Percentiles rank a stretch among this genome's conserved stretches.
Evolutionary conservation across 768 basidiomycete genomes (phyloP).

Genomic region (Ephemerocybe angulata): DNA sequence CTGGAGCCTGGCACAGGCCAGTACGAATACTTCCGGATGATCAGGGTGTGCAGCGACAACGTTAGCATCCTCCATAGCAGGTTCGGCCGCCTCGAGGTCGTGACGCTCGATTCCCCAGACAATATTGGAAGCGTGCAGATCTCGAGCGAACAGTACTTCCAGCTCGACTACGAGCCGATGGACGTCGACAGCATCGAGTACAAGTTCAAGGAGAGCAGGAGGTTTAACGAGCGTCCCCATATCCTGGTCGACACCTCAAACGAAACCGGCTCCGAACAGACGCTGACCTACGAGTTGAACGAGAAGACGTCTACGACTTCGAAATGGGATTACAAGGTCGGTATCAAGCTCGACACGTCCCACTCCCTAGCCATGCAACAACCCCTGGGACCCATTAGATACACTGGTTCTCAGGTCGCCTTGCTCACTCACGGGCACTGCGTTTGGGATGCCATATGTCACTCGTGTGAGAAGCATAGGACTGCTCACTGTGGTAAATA

Average conservation of each 20-base stretch:
- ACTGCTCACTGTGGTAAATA: no score
- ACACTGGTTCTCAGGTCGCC: no score
- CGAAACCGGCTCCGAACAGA: not conserved
- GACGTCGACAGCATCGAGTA: conserved; percentile 1
- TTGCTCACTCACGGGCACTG: no score
- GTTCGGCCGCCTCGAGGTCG: not conserved
- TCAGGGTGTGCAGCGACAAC: not conserved
- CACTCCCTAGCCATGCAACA: no score
- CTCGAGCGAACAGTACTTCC: not conserved
- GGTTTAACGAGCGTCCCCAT: not conserved
- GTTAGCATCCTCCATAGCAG: not conserved
- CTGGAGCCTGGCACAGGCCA: not conserved
- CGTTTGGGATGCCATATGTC: no score
- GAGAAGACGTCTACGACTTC: not conserved
- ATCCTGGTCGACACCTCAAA: conserved; percentile 3
- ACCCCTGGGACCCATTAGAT: no score
- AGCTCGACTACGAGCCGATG: not conserved
- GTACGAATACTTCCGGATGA: not conserved
- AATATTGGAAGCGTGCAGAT: not conserved
- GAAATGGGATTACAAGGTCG: not conserved
- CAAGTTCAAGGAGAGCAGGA: conserved; percentile 1
- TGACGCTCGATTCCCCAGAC: not conserved
- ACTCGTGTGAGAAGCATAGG: no score
- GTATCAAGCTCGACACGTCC: not conserved
- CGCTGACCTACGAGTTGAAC: not conserved